Percentiles rank a stretch among this genome's conserved stretches.
phyloP scores from a whole-genome alignment of 2,329 filamentous ascomycete genomes.

The Trichoderma aggressivum region DNA sequence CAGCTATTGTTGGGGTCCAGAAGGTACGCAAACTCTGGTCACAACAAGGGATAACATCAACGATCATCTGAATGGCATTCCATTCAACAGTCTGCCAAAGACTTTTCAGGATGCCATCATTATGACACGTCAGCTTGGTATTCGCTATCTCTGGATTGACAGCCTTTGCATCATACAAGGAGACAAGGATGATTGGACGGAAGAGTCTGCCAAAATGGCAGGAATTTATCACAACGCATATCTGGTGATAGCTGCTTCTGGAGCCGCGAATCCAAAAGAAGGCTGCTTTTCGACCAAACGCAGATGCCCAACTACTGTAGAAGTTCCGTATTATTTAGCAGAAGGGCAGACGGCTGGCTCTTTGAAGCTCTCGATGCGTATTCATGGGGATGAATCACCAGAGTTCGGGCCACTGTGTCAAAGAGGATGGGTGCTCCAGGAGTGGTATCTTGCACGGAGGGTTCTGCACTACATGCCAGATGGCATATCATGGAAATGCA shows the following conservation, averaged over 20 bases:
- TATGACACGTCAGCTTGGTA: background rate
- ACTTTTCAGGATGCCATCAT: background rate
- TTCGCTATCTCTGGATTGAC: background rate
- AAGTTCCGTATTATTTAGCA: background rate
- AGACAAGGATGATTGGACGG: background rate
- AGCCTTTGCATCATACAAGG: background rate
- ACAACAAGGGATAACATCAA: background rate
- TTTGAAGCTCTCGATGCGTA: background rate
- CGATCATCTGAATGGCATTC: background rate
- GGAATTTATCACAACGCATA: background rate
- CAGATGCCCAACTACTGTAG: background rate
- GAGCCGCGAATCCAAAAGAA: background rate
- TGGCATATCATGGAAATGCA: background rate
- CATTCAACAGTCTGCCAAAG: background rate
- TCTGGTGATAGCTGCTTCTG: background rate
- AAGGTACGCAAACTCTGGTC: background rate
- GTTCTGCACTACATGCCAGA: background rate
- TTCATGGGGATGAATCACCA: background rate
- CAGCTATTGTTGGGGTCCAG: background rate
- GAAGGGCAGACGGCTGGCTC: background rate
- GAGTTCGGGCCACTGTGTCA: rapidly evolving
- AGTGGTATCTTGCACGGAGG: background rate
- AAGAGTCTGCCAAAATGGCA: background rate
- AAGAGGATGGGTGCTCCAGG: background rate
- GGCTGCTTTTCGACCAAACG: background rate